Evolutionary conservation across 306 rosid genomes (phyloP).

Genomic region (Potentilla sterilis): DNA sequence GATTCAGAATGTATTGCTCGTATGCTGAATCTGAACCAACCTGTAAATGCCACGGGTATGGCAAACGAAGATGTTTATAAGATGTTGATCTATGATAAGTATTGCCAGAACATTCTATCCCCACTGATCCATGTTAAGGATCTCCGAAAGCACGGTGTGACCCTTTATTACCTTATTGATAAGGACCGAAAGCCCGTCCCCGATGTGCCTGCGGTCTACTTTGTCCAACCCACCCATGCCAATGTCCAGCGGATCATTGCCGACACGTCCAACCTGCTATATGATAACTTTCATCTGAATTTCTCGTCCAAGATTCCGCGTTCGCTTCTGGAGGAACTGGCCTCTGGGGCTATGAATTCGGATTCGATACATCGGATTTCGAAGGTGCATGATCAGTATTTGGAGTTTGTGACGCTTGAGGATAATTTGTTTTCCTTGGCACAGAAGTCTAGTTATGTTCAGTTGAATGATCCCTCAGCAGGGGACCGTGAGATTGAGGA

Average conservation of each 20-base stretch:
- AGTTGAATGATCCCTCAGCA: slow-evolving; percentile 86
- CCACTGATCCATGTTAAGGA: slow-evolving; percentile 91
- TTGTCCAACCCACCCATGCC: slow-evolving; percentile 64
- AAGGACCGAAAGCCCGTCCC: slow-evolving; percentile 90
- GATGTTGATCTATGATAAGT: slow-evolving; percentile 82
- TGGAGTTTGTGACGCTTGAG: slow-evolving; percentile 85
- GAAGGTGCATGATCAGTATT: slow-evolving; percentile 93
- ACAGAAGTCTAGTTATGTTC: slow-evolving; percentile 65
- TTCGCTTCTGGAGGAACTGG: slow-evolving; percentile 86
- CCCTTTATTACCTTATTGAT: slow-evolving; percentile 79
- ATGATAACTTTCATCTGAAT: slow-evolving; percentile 71
- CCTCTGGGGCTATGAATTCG: slow-evolving; percentile 66
- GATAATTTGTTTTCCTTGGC: slow-evolving; percentile 83
- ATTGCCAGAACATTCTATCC: slow-evolving; percentile 82
- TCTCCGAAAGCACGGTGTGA: slow-evolving; percentile 92
- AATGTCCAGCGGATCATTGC: slow-evolving; percentile 72
- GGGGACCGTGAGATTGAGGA: slow-evolving; percentile 95
- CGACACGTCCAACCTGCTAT: slow-evolving; percentile 67
- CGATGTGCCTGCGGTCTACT: slow-evolving; percentile 91
- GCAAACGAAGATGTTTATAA: slow-evolving; percentile 90
- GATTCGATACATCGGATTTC: slow-evolving; percentile 71
- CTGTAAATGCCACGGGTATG: slow-evolving; percentile 59
- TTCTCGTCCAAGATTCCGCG: slow-evolving; percentile 87
- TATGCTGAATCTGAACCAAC: slow-evolving; percentile 94
- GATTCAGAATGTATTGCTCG: slow-evolving; percentile 82